phyloP scores from a whole-genome alignment of 169 alveolate species.

The Babesia microti region DNA sequence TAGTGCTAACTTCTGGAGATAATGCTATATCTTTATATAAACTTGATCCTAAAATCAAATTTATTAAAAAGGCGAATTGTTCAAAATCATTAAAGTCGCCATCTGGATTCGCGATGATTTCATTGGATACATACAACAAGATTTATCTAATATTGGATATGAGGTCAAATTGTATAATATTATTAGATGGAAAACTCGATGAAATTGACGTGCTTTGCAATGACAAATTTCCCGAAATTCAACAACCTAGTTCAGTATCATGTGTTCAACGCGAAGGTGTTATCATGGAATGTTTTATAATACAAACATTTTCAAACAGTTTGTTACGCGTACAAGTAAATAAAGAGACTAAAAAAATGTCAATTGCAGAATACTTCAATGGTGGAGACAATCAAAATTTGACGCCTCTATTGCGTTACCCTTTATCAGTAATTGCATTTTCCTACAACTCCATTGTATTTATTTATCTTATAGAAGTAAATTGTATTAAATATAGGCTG shows the following conservation, averaged over 20 bases:
- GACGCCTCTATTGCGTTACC: conserved; percentile 8
- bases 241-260: conserved; percentile 26
- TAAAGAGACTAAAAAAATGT: conserved; percentile 2
- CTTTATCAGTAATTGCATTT: conserved; percentile 16
- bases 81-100: conserved; percentile 1
- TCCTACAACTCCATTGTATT: conserved; percentile 18
- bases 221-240: neutral
- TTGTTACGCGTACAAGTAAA: conserved; percentile 25
- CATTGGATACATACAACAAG: conserved; percentile 4
- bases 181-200: conserved; percentile 7
- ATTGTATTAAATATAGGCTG: conserved; percentile 4
- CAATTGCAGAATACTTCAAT: conserved; percentile 3
- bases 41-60: neutral
- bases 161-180: conserved; percentile 20
- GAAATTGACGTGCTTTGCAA: conserved; percentile 14
- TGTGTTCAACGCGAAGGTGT: conserved; percentile 12
- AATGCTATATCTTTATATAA: conserved; percentile 8
- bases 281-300: conserved; percentile 18
- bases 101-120: conserved; percentile 5
- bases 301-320: conserved; percentile 26
- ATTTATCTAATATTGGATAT: conserved; percentile 21
- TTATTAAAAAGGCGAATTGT: conserved; percentile 2
- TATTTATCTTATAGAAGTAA: conserved; percentile 24
- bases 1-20: conserved; percentile 35
- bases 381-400: conserved; percentile 4